A percentile compares a stretch with the other conserved stretches of the same genome.
These are phyloP conservation scores for Colletotrichum sojae DNA, from an alignment of 2,329 filamentous ascomycete species.

Conservation along the genomic window DNA sequence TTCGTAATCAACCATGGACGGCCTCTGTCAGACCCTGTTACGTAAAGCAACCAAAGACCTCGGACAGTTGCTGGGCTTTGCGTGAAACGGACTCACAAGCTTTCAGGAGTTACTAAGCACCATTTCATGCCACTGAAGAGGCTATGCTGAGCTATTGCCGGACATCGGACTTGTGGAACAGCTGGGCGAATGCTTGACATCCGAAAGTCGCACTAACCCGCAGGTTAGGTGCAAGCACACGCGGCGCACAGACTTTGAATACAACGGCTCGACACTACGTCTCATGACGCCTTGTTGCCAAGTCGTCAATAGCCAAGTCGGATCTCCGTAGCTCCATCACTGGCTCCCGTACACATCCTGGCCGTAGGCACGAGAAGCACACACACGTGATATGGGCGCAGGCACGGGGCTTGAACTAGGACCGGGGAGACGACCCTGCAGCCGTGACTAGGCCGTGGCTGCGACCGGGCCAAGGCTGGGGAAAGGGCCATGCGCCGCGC, in stretches of 20 bases:
- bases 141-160: slow-evolving; percentile 4
- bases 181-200: neutral
- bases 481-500: neutral
- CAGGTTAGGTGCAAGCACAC: neutral
- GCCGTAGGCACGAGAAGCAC: neutral
- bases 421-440: neutral
- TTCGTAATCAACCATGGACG: no score
- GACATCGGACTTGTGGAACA: slow-evolving; percentile 5
- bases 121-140: neutral
- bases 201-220: neutral
- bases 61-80: neutral
- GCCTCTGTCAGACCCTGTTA: neutral
- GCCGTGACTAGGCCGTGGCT: slow-evolving; percentile 18
- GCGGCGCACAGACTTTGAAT: neutral
- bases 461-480: slow-evolving; percentile 30
- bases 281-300: neutral
- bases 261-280: neutral
- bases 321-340: neutral
- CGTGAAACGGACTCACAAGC: neutral
- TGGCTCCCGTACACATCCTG: neutral
- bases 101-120: neutral
- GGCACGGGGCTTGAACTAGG: neutral
- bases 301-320: no score
- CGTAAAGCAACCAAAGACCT: neutral
- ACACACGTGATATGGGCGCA: neutral